A percentile compares a stretch with the other conserved stretches of the same genome.
Conservation (phyloP, 2,329 filamentous ascomycete genomes). For the Paecilomyces dactylethromorphus region DNA sequence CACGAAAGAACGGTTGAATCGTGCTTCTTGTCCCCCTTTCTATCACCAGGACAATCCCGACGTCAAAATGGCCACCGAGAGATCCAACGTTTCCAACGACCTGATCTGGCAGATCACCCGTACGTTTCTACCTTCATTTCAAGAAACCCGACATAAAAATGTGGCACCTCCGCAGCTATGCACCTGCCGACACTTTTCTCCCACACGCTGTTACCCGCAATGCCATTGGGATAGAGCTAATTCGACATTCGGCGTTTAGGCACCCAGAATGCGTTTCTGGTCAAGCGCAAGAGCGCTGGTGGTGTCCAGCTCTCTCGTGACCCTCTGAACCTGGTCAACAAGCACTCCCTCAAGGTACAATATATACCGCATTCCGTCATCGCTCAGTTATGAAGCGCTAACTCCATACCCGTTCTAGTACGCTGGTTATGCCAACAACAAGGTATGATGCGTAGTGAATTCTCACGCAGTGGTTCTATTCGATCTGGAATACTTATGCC, state of each 20-base stretch:
- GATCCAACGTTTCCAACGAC: slow-evolving; percentile 78
- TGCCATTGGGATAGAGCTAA: slow-evolving; percentile 7
- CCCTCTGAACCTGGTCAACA: slow-evolving; percentile 87
- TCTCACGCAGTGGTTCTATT: not conserved
- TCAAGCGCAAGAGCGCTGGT: slow-evolving; percentile 76
- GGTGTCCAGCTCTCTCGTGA: slow-evolving; percentile 89
- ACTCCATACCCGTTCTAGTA: slow-evolving; percentile 49
- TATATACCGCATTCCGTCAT: not conserved
- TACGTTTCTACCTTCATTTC: slow-evolving; percentile 53
- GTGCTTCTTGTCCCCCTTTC: not conserved
- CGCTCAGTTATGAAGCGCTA: slow-evolving; percentile 10
- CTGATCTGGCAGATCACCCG: slow-evolving; percentile 92
- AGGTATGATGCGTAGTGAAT: slow-evolving; percentile 54
- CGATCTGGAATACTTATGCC: slow-evolving; percentile 3
- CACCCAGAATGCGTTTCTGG: slow-evolving; percentile 81
- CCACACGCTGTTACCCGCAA: not conserved
- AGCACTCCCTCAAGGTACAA: slow-evolving; percentile 78
- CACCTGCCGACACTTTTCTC: not conserved
- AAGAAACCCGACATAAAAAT: not conserved
- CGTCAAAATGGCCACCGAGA: slow-evolving; percentile 39
- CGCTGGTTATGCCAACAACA: slow-evolving; percentile 87
- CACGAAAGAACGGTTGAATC: not conserved
- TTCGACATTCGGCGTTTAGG: slow-evolving; percentile 46
- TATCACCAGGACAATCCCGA: not conserved
- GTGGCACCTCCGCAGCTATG: not conserved